phyloP scores from a whole-genome alignment of 1,284 basidiomycete species.

The Boletus sp. region DNA sequence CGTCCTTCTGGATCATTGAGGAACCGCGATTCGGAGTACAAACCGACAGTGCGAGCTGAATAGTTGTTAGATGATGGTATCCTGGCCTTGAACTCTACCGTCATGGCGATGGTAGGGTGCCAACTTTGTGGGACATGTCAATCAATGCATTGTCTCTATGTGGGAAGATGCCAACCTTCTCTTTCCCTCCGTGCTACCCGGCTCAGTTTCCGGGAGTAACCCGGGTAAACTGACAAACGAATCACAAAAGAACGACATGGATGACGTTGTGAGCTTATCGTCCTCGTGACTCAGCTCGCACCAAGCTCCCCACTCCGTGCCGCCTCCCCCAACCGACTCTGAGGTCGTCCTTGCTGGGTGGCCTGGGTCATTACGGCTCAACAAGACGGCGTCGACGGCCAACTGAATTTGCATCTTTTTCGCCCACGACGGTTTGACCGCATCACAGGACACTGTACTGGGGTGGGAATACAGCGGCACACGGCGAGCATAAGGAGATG shows the following conservation, averaged over 20 bases:
- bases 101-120: conserved; percentile 57
- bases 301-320: conserved; percentile 57
- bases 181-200: conserved; percentile 12
- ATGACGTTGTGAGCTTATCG: conserved; percentile 43
- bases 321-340: conserved; percentile 43
- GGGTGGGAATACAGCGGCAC: conserved; percentile 54
- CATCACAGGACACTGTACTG: conserved; percentile 29
- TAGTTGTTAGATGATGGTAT: conserved; percentile 42
- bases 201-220: conserved; percentile 39
- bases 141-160: conserved; percentile 13
- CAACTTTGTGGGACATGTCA: conserved; percentile 40
- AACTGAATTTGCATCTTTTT: conserved; percentile 37
- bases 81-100: conserved; percentile 56
- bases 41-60: conserved; percentile 48
- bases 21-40: conserved; percentile 50
- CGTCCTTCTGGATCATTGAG: conserved; percentile 48
- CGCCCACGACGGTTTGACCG: conserved; percentile 29
- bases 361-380: conserved; percentile 36
- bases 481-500: conserved; percentile 52
- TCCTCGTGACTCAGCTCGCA: conserved; percentile 41
- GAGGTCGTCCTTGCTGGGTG: conserved; percentile 35
- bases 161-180: conserved; percentile 15
- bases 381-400: conserved; percentile 41
- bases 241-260: conserved; percentile 55
- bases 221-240: conserved; percentile 42